A percentile compares a stretch with the other conserved stretches of the same genome.
Evolutionary conservation across 192 early-diverging fungal genomes (phyloP).

Genomic region (Spizellomyces punctatus): DNA sequence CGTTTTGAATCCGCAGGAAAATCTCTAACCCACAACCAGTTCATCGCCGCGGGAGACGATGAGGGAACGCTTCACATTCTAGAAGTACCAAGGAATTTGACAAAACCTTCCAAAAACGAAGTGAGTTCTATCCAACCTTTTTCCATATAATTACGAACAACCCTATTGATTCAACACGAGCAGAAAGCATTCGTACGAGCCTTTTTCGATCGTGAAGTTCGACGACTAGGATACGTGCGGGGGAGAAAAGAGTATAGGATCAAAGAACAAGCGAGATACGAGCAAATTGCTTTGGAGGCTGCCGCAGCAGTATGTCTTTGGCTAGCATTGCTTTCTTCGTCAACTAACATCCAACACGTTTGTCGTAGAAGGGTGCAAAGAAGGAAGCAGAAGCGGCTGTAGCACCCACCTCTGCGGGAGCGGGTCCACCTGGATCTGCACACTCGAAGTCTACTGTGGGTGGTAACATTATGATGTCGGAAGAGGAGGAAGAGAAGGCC

Average conservation of each 20-base stretch:
- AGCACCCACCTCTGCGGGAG: not conserved
- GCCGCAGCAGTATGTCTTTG: constrained; percentile 25
- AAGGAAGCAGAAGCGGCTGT: constrained; percentile 9
- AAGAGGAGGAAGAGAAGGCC: constrained; percentile 39
- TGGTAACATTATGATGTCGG: not conserved
- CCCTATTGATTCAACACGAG: not conserved
- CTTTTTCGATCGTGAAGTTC: constrained; percentile 62
- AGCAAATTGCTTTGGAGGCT: constrained; percentile 47
- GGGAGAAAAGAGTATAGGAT: constrained; percentile 48
- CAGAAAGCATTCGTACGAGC: constrained; percentile 47
- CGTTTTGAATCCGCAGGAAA: constrained; percentile 27
- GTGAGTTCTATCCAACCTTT: constrained; percentile 22
- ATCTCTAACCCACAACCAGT: constrained; percentile 42
- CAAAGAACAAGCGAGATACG: constrained; percentile 44
- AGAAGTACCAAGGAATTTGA: constrained; percentile 59
- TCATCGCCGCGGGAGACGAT: constrained; percentile 65
- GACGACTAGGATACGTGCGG: constrained; percentile 43
- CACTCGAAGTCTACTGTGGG: constrained; percentile 6
- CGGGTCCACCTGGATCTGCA: constrained; percentile 17
- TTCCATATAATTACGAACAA: not conserved
- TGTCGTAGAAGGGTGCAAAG: constrained; percentile 14
- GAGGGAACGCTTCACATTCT: constrained; percentile 67
- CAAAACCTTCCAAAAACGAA: constrained; percentile 58
- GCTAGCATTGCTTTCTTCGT: not conserved
- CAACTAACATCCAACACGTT: not conserved